Percentiles rank a stretch among this genome's conserved stretches.
These are phyloP conservation scores for Ophiocordyceps camponoti-saundersi DNA, from an alignment of 2,329 filamentous ascomycete species.

Conservation along the genomic window DNA sequence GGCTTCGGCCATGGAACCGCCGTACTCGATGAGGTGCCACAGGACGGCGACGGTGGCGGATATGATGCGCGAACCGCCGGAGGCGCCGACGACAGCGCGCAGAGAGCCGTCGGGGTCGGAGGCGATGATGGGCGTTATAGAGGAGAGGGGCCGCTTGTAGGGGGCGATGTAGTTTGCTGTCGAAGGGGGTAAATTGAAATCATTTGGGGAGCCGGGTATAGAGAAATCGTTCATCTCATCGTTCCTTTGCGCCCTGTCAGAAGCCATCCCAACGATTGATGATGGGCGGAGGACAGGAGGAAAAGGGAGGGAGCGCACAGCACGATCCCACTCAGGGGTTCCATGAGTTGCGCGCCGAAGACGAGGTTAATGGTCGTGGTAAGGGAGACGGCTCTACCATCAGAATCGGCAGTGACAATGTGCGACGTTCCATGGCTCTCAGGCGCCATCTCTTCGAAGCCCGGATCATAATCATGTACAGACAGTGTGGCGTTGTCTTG, in stretches of 20 bases:
- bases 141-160: constrained; percentile 68
- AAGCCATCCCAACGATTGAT: background rate
- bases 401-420: constrained; percentile 51
- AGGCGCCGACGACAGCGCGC: constrained; percentile 55
- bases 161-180: constrained; percentile 68
- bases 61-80: constrained; percentile 71
- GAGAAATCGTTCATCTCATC: constrained; percentile 69
- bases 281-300: constrained; percentile 4
- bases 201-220: constrained; percentile 60
- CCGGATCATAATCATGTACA: constrained; percentile 57
- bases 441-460: constrained; percentile 38
- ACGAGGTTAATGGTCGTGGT: constrained; percentile 82
- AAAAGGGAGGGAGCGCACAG: constrained; percentile 28
- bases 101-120: constrained; percentile 45
- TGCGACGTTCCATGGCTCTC: constrained; percentile 62
- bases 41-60: constrained; percentile 60
- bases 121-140: constrained; percentile 64
- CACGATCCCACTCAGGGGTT: constrained; percentile 69
- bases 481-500: constrained; percentile 55
- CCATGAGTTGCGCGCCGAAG: constrained; percentile 65
- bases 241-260: constrained; percentile 22
- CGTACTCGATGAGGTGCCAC: constrained; percentile 53
- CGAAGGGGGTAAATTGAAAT: constrained; percentile 71
- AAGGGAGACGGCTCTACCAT: constrained; percentile 60
- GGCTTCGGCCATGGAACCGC: constrained; percentile 40